These are phyloP conservation scores for Podaxis sp. DNA, from an alignment of 768 basidiomycete species.

Conservation along the genomic window DNA sequence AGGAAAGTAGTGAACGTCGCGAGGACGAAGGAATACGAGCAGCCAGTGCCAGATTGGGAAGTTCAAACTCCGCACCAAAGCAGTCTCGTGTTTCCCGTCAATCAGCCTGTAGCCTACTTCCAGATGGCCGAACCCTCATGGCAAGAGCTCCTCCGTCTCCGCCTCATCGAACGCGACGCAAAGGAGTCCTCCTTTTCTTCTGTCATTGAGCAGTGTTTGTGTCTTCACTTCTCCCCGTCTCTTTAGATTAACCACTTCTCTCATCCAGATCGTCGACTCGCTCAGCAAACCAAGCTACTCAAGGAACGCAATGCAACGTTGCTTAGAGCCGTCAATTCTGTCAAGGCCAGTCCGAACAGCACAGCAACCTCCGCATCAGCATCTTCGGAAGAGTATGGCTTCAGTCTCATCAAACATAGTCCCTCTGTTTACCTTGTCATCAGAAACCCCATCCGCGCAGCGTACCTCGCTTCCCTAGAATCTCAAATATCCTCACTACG, in stretches of 20 bases:
- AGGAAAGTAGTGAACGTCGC: slow-evolving; percentile 13
- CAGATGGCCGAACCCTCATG: slow-evolving; percentile 78
- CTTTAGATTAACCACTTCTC: slow-evolving; percentile 12
- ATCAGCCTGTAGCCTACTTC: slow-evolving; percentile 13
- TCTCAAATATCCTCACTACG: slow-evolving; percentile 89
- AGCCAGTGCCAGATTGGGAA: slow-evolving; percentile 23
- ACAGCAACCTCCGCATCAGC: slow-evolving; percentile 60
- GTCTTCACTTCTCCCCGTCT: slow-evolving; percentile 13
- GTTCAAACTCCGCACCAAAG: slow-evolving; percentile 38
- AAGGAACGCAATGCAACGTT: slow-evolving; percentile 91
- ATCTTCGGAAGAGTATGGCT: slow-evolving; percentile 66
- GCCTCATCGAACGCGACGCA: slow-evolving; percentile 80
- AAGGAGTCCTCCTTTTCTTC: slow-evolving; percentile 77
- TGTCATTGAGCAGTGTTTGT: slow-evolving; percentile 90
- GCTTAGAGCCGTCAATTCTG: slow-evolving; percentile 76
- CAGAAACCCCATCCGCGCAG: slow-evolving; percentile 82
- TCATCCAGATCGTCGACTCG: slow-evolving; percentile 77
- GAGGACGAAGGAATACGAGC: slow-evolving; percentile 14
- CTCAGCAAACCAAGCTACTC: slow-evolving; percentile 86
- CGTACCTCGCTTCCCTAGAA: slow-evolving; percentile 89
- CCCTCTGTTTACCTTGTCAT: slow-evolving; percentile 16
- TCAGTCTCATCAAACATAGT: slow-evolving; percentile 6
- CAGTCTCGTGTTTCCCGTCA: slow-evolving; percentile 1
- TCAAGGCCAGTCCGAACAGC: slow-evolving; percentile 56
- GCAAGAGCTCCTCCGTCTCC: slow-evolving; percentile 77